phyloP scores from a whole-genome alignment of 192 early-diverging fungal genomes.

The Backusella psychrophila region DNA sequence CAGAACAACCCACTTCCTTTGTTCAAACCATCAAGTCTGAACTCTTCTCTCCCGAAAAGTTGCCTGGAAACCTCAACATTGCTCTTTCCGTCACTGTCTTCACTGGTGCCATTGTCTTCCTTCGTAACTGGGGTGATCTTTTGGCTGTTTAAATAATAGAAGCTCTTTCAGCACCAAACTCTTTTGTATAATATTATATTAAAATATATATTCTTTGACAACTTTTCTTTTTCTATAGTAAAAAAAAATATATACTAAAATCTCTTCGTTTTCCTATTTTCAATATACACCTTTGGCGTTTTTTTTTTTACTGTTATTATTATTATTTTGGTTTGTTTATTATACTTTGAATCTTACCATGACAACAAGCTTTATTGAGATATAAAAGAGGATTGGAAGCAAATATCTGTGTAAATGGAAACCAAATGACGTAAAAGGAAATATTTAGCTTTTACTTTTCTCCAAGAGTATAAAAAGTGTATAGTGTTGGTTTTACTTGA shows the following conservation, averaged over 20 bases:
- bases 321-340: neutral
- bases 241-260: neutral
- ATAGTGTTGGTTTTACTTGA: neutral
- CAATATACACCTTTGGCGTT: too few relatives aligned
- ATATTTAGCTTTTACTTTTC: neutral
- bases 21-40: conserved; percentile 31
- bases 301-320: too few relatives aligned
- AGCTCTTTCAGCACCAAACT: neutral
- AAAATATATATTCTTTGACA: neutral
- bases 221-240: neutral
- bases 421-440: neutral
- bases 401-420: neutral
- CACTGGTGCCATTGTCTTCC: conserved; percentile 52
- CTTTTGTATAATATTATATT: neutral
- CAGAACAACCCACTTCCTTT: conserved; percentile 12
- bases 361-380: neutral
- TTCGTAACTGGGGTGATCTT: conserved; percentile 54
- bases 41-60: conserved; percentile 54
- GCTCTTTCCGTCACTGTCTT: conserved; percentile 57
- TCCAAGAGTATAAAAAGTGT: too few relatives aligned
- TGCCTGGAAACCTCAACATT: conserved; percentile 51
- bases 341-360: neutral
- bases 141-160: conserved; percentile 44
- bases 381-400: too few relatives aligned
- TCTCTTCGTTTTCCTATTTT: neutral